These are phyloP conservation scores for Monoraphidium neglectum DNA, from an alignment of 139 green algal genomes.

Conservation along the genomic window DNA sequence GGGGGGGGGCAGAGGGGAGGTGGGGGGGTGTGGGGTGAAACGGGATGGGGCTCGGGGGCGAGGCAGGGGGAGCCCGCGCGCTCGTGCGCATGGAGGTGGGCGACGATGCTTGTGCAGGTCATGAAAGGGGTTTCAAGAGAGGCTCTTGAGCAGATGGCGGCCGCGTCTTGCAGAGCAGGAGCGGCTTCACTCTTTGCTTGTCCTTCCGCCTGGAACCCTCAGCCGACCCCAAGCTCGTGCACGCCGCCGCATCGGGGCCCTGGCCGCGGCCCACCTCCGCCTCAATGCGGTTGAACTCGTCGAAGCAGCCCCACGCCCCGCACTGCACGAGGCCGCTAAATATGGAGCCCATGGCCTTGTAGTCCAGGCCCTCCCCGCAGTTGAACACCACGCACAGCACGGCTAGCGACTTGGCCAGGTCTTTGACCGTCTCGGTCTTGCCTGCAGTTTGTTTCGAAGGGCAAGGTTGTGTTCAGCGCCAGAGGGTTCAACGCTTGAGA, in stretches of 20 bases:
- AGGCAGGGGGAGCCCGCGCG: too few relatives aligned
- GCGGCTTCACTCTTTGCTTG: conserved; percentile 80
- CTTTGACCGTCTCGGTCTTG: conserved; percentile 89
- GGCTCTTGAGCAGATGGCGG: too few relatives aligned
- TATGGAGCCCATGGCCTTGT: conserved; percentile 86
- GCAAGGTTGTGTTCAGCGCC: too few relatives aligned
- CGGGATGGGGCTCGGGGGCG: too few relatives aligned
- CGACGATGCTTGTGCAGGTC: too few relatives aligned
- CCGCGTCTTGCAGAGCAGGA: too few relatives aligned
- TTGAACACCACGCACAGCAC: conserved; percentile 95
- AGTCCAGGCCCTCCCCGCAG: conserved; percentile 81
- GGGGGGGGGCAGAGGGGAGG: too few relatives aligned
- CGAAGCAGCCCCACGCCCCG: conserved; percentile 85
- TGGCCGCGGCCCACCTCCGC: conserved; percentile 66
- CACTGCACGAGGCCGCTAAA: conserved; percentile 76
- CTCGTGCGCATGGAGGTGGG: too few relatives aligned
- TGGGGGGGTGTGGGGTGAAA: too few relatives aligned
- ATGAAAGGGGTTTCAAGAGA: too few relatives aligned
- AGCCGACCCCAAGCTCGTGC: conserved; percentile 78
- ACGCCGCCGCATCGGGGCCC: too few relatives aligned
- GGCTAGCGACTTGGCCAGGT: conserved; percentile 85
- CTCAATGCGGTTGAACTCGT: conserved; percentile 78
- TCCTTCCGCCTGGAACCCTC: conserved; percentile 76
- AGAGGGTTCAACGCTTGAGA: too few relatives aligned
- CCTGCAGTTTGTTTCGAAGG: conserved; percentile 48